Evolutionary conservation across 1,284 basidiomycete genomes (phyloP).

Genomic region (Pseudozyma pruni): DNA sequence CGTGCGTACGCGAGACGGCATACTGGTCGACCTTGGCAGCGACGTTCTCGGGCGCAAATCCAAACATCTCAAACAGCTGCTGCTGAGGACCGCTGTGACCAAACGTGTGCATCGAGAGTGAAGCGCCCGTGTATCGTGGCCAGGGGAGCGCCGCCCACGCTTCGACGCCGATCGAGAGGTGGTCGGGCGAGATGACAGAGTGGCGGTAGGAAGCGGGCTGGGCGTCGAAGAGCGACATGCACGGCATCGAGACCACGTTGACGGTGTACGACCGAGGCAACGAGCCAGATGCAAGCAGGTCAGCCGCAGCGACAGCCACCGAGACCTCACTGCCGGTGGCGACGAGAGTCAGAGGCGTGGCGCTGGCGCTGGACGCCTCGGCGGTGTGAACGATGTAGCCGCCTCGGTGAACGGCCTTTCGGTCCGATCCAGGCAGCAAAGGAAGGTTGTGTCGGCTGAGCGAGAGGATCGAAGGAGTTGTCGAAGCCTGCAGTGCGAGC

Average conservation of each 20-base stretch:
- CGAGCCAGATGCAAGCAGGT: slow-evolving; percentile 75
- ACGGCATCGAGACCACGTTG: slow-evolving; percentile 85
- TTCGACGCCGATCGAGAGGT: slow-evolving; percentile 87
- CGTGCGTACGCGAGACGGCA: neutral
- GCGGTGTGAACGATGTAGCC: slow-evolving; percentile 85
- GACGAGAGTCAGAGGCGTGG: slow-evolving; percentile 77
- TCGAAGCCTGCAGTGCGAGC: slow-evolving; percentile 77
- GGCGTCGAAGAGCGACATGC: slow-evolving; percentile 86
- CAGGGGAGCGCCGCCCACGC: slow-evolving; percentile 72
- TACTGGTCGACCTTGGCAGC: slow-evolving; percentile 79
- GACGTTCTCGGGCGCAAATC: slow-evolving; percentile 73
- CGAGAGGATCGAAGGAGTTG: slow-evolving; percentile 82
- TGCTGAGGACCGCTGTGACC: slow-evolving; percentile 89
- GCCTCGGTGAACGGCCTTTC: slow-evolving; percentile 83
- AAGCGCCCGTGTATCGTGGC: slow-evolving; percentile 56
- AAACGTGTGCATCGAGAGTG: slow-evolving; percentile 40
- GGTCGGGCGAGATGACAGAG: slow-evolving; percentile 83
- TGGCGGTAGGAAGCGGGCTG: slow-evolving; percentile 83
- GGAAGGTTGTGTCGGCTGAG: slow-evolving; percentile 91
- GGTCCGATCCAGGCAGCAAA: slow-evolving; percentile 84
- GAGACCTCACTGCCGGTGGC: slow-evolving; percentile 86
- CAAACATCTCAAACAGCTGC: slow-evolving; percentile 77
- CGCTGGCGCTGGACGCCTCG: slow-evolving; percentile 74
- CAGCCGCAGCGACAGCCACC: slow-evolving; percentile 84
- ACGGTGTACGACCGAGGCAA: slow-evolving; percentile 72